Evolutionary conservation across 768 basidiomycete genomes (phyloP).

Genomic region (Suillus sp.): DNA sequence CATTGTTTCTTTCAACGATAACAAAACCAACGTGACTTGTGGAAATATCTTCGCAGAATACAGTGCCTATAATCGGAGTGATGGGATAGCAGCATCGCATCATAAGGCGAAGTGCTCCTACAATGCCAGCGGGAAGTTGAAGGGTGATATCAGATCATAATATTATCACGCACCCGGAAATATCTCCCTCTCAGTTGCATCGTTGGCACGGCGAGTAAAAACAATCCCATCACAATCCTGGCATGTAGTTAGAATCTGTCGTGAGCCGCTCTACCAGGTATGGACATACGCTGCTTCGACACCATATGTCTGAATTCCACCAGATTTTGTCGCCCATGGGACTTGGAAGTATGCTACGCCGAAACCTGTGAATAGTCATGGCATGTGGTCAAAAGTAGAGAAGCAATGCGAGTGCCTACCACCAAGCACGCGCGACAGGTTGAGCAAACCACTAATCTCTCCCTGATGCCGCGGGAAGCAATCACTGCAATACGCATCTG

Average conservation of each 20-base stretch:
- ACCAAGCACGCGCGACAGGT: constrained; percentile 38
- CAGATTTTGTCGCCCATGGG: constrained; percentile 39
- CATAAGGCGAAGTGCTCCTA: constrained; percentile 3
- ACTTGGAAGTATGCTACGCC: constrained; percentile 44
- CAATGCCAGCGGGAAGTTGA: not conserved
- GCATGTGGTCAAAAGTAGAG: not conserved
- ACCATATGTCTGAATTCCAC: constrained; percentile 38
- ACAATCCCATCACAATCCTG: constrained; percentile 37
- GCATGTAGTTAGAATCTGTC: not conserved
- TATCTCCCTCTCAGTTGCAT: constrained; percentile 37
- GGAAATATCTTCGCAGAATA: too few species aligned
- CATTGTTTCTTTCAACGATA: too few species aligned
- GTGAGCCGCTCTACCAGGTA: not conserved
- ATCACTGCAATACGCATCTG: constrained; percentile 43
- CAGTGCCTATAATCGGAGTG: not conserved
- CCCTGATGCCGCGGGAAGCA: constrained; percentile 37
- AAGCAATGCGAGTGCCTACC: constrained; percentile 25
- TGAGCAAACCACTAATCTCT: constrained; percentile 47
- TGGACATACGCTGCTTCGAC: constrained; percentile 40
- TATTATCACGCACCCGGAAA: constrained; percentile 35
- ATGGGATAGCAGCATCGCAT: not conserved
- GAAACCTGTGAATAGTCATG: constrained; percentile 28
- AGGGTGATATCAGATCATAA: not conserved
- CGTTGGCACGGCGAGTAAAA: constrained; percentile 39
- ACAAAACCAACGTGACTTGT: too few species aligned